These are phyloP conservation scores for Neofusicoccum cordaticola DNA, from an alignment of 2,329 filamentous ascomycete species.

Conservation along the genomic window DNA sequence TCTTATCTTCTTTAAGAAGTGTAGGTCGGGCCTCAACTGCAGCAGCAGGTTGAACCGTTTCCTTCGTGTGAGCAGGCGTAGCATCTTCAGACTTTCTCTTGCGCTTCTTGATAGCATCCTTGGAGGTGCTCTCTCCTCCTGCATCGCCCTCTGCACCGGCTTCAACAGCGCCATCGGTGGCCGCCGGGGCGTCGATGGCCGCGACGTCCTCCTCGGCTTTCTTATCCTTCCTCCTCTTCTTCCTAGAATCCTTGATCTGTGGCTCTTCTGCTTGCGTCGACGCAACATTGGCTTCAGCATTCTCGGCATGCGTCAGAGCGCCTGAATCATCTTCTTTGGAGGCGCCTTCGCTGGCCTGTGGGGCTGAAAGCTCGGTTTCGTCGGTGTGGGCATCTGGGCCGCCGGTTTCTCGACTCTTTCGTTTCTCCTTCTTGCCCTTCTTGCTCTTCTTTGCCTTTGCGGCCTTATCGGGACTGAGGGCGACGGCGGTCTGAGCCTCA, in stretches of 20 bases:
- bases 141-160: not conserved
- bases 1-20: not conserved
- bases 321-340: not conserved
- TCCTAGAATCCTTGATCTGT: not conserved
- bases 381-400: not conserved
- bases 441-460: constrained; percentile 5
- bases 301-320: not conserved
- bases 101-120: constrained; percentile 3
- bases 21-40: not conserved
- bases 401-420: not conserved
- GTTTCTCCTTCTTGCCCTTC: constrained; percentile 8
- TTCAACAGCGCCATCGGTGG: not conserved
- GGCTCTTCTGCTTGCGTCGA: not conserved
- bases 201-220: not conserved
- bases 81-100: constrained; percentile 11
- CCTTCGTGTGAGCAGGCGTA: not conserved
- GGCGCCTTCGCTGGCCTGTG: not conserved
- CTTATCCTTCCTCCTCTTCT: constrained; percentile 2
- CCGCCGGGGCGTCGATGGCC: not conserved
- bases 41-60: not conserved
- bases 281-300: not conserved
- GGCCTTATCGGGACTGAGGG: not conserved
- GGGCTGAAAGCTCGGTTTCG: not conserved
- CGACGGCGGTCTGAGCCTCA: not conserved
- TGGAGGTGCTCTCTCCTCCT: not conserved